Base-by-base conservation (phyloP, 331 rosid species). In the Acacia pycnantha region DNA sequence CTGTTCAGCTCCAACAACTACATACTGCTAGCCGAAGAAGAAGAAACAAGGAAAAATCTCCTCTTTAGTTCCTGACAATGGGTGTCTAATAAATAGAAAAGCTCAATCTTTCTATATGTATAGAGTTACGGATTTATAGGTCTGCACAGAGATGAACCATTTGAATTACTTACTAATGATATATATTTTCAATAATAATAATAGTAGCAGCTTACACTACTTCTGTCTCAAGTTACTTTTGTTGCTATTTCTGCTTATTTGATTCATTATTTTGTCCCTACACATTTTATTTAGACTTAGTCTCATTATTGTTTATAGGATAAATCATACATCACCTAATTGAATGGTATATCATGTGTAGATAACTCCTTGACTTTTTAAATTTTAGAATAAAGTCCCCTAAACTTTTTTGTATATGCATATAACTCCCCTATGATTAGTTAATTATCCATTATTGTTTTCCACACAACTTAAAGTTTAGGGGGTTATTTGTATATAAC, bases 21-120 rank as follows among this genome's bases (percentile, higher is more conserved):
- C 71, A 90, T 91, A 80, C 62, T 8, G 46, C 46, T 69, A 53
- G 85, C 83, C 79, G 81, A 85, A 59, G 33, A 86, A 59, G 85
- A 88, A 88, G 87, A 76, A 82, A 70, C 64, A 3, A 56, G 65
- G 88, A 76, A 68, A 82, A 41, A 74, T 79, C 70, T 80, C 80
- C 81, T 79, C 83, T 85, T 81, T 73, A 59, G 78, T 80, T 67
- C 78, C 79, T 66, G 82, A 81, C 75, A 27, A 80, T 67, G 85
- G 73, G 74, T 81, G 87, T 35, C 14, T 67, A 83, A 76, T 62
- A 85, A 79, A 77, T 68, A 76, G 41, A 81, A 66, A 67, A 9
- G 64, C 47, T 37, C 73, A 67, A 37, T 21, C 48, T 67, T 21
- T 35, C 8, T 27, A 67, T 35, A 35, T 8, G 15, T 19, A 19